Base-by-base conservation (phyloP, 352 stramenopile genomes). In the Salisapilia sapeloensis region DNA sequence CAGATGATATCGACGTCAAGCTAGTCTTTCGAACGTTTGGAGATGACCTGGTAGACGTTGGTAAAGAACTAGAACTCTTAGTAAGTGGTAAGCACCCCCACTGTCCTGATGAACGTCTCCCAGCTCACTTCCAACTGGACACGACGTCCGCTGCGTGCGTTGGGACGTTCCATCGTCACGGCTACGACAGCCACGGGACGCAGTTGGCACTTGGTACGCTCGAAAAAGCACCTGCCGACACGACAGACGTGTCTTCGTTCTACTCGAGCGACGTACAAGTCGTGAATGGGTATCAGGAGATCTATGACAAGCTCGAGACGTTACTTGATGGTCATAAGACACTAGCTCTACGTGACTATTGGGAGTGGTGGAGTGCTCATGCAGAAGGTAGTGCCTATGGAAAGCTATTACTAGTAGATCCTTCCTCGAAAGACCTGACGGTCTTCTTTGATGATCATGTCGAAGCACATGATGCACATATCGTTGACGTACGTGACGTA, bases 391-490 rank as follows among this genome's bases (percentile, higher is more conserved):
- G 50, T 21, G 64, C 83, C 40, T 86, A 81, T 43, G 74, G 74
- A 33, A 90, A 84, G 40, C 36, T 84, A 17, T 43, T 86, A 39
- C 43, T 87, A 0, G 41, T 87, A 8, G 43, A 74, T 9, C 44
- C 63, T 0, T 14, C 51, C 1, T 25, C 29, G 2, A 22, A 30
- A 4, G 33, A 48, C 7, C 20, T 53, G 14, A 33, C 33, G 15
- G 49, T 82, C 18, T 87, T 85, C 40, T 76, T 85, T 38, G 72
- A 87, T 33, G 70, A 87, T 38, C 72, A 87, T 40, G 75, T 87
- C 27, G 66, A 87, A 29, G 56, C 60, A 2, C 51, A 77, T 25
- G 47, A 80, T 34, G 40, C 64, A 9, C 70, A 87, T 42, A 91
- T 84, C 53, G 72, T 86, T 6, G 72, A 85, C 24, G 72, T 82